phyloP scores from a whole-genome alignment of 345 rosid species.

The Noccaea bulbosa region DNA sequence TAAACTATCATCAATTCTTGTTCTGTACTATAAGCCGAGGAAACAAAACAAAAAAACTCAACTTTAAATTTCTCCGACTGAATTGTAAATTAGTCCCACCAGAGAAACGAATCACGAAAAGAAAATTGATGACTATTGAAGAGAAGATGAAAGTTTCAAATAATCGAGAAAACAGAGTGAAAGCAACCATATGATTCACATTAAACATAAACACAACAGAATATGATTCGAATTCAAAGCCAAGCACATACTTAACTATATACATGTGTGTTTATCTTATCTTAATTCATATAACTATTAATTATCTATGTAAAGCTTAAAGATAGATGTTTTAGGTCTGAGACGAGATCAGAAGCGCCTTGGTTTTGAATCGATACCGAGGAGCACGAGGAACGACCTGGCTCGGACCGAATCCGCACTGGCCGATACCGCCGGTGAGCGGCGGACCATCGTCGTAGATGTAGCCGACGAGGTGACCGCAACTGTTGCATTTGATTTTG shows the following conservation, averaged over 20 bases:
- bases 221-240: constrained; percentile 13
- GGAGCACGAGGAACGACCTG: constrained; percentile 82
- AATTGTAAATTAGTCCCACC: not conserved
- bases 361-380: constrained; percentile 76
- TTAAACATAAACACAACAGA: not conserved
- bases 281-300: not conserved
- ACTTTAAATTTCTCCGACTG: constrained; percentile 3
- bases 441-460: constrained; percentile 94
- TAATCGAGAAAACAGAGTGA: not conserved
- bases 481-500: constrained; percentile 67
- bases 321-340: constrained; percentile 50
- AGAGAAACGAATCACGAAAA: not conserved
- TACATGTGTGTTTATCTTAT: not conserved
- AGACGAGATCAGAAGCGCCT: constrained; percentile 60
- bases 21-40: constrained; percentile 8
- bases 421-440: constrained; percentile 62
- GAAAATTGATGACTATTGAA: constrained; percentile 2
- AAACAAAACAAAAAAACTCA: not conserved
- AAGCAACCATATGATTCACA: constrained; percentile 11
- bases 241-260: not conserved
- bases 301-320: constrained; percentile 3
- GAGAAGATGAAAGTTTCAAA: not conserved
- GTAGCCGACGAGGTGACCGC: constrained; percentile 61
- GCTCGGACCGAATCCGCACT: constrained; percentile 81
- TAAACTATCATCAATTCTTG: constrained; percentile 28